Evolutionary conservation across 129 eudicot species (phyloP), one percentile per base, ranked within the genome.

Genomic region (Chrysanthemum lavandulifolium): DNA sequence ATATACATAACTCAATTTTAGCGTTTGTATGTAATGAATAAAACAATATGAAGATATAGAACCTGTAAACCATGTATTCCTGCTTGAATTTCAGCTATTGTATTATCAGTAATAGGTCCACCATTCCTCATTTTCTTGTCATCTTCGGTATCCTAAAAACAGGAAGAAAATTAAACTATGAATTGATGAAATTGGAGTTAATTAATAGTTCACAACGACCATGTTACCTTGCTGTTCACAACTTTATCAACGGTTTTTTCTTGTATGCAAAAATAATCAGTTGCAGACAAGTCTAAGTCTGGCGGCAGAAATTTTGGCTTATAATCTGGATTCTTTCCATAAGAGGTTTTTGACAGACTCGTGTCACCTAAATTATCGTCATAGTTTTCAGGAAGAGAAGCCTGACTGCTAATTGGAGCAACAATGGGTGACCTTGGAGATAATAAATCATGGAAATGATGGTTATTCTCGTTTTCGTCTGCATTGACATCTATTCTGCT

Each of bases 1-100:
- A 40, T 40, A 40, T 40, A 40, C 47, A 40, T 40, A 40, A 40
- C 47, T 40, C 47, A 40, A 40, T 40, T 40, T 40, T 40, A 10
- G 45, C 10, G 2, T 40, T 40, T 40, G 47, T 40, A 40, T 40
- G 47, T 40, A 40, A 40, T 40, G 43, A 71, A 13, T 18, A 16
- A 21, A 60, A 60, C 7, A 19, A 10, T 25, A 12, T 60, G 66
- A 61, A 61, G 27, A n/a, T 18, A 27, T 19, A 31, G 19, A 64
- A 88, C 96, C 91, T 85, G 91, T 78, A 88, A 77, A 72, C 91
- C 96, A 57, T 88, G 80, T 19, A 85, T 63, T 65, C 87, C 84
- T 12, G 96, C 88, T 81, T 88, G 85, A 80, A 83, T 79, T 81
- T 88, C 91, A 81, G 84, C 82, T 18, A 79, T 71, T 59, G 76